Evolutionary conservation across 495 filamentous ascomycete species (phyloP), one percentile per base, ranked within the genome.

Genomic region (Trichoderma asperelloides): DNA sequence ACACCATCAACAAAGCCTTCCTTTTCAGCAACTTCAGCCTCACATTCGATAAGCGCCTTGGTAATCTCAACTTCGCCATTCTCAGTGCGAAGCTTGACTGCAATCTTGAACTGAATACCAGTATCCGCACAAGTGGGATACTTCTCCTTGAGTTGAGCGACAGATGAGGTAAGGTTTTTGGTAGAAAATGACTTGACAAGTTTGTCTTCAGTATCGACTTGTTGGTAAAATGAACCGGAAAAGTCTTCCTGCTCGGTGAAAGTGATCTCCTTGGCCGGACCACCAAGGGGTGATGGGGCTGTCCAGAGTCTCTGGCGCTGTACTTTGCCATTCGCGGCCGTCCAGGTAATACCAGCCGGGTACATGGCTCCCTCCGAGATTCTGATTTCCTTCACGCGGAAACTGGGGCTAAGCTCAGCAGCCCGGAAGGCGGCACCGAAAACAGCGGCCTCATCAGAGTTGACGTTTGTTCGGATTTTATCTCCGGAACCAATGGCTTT

Each of bases 351-450:
- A 45, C 87, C 85, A 43, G 90, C 82, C 7, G 89, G 79, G 74
- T 95, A 96, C 21, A 77, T 77, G 41, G 92, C 87, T 18, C 79
- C 84, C 68, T 99, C 95, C 65, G 78, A 84, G 57, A 89, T 84
- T 65, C 89, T 84, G 68, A 99, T 98, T 71, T 98, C 96, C 82
- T 97, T 99, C 71, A 99, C 96, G 64, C 91, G 87, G 84, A 99
- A 99, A 73, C 88, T 92, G 43, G 93, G 92, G 77, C 90, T 96
- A 63, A 98, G 83, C 68, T 88, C 88, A 62, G 96, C 96, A 37
- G 89, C 96, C 74, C 92, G 91, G 83, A 98, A 98, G 23, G 91
- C 92, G 64, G 96, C 96, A 70, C 96, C 96, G 77, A 99, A 96
- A 18, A 96, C 95, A 63, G 96, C 95, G 18, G 96, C 87, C 79